A percentile compares a stretch with the other conserved stretches of the same genome.
These are phyloP conservation scores for Prinsepia uniflora DNA, from an alignment of 306 rosid genomes.

Conservation along the genomic window DNA sequence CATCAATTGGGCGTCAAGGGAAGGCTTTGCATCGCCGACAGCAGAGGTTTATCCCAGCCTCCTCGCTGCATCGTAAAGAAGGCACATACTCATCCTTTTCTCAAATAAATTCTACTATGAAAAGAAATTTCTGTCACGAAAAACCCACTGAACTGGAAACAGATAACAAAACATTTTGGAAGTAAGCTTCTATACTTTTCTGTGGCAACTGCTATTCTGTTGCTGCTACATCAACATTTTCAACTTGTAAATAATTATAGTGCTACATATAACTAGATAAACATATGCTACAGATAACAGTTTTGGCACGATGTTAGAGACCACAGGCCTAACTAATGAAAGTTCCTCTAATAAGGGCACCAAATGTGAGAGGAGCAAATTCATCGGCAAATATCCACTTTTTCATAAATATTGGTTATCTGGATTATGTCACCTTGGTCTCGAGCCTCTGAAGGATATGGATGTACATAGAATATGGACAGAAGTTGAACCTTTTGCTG, in stretches of 20 bases:
- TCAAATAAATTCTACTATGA: background rate
- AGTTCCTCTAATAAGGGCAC: slow-evolving; percentile 30
- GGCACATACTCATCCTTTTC: slow-evolving; percentile 15
- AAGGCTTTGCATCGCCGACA: slow-evolving; percentile 82
- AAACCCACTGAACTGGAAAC: slow-evolving; percentile 30
- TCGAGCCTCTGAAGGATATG: slow-evolving; percentile 38
- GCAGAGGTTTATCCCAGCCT: slow-evolving; percentile 37
- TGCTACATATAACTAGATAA: slow-evolving; percentile 12
- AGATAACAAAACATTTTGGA: slow-evolving; percentile 31
- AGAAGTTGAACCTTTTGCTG: slow-evolving; percentile 61
- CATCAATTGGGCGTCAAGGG: slow-evolving; percentile 92
- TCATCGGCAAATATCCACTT: slow-evolving; percentile 34
- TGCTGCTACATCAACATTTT: slow-evolving; percentile 1
- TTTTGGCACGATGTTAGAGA: slow-evolving; percentile 25
- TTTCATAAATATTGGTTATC: slow-evolving; percentile 61
- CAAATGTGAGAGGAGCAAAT: slow-evolving; percentile 30
- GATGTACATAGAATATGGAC: slow-evolving; percentile 58
- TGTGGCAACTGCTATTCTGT: slow-evolving; percentile 10
- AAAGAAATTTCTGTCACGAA: slow-evolving; percentile 23
- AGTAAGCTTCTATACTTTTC: background rate
- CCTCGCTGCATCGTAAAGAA: slow-evolving; percentile 38
- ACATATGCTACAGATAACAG: slow-evolving; percentile 38
- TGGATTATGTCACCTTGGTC: slow-evolving; percentile 68
- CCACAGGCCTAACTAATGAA: slow-evolving; percentile 23
- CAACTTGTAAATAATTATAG: background rate